Evolutionary conservation across 176 grass and related monocot genomes (phyloP), one percentile per base, ranked within the genome.

Genomic region (Oryza punctata): DNA sequence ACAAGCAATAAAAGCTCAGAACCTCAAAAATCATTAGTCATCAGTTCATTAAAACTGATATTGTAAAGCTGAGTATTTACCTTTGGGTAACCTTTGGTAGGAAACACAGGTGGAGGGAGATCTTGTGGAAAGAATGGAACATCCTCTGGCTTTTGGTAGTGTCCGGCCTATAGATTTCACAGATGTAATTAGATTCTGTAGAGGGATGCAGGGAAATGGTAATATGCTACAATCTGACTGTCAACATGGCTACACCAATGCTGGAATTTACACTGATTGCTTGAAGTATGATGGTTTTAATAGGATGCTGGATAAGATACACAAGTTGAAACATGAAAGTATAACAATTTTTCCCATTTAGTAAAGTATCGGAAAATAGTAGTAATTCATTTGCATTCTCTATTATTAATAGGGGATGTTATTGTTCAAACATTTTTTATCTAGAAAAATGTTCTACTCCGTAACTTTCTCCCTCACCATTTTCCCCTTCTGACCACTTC

Each of bases 61-160:
- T 12, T 46, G 2, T 12, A 85, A 66, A 77, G 9, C 37, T 7
- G 23, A 61, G 12, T 38, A 65, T 50, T 26, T 32, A 92, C 93
- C 87, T 94, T 65, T 78, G 87, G 78, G 63, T 63, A 75, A 63
- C 32, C 49, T 44, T 85, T 86, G 60, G 66, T 70, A 72, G 73
- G 81, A 76, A 73, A 47, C 14, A 90, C 66, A 68, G 85, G 82
- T 5, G 23, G 54, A 3, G 91, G 87, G 46, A 92, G 87, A 92
- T 94, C 87, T 79, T 87, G 75, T 45, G 85, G 85, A 75, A 94
- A 99, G 77, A 96, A 99, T n/a, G 85, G 89, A 44, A 96, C 85
- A 46, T 99, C 91, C 87, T 96, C 96, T 50, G 93, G 89, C 46
- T 92, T 90, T 75, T 92, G 89, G 90, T 99, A 99, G 61, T 84